A percentile compares a stretch with the other conserved stretches of the same genome.
These are phyloP conservation scores for Sechiopsis laciniata DNA, from an alignment of 306 rosid species.

Conservation along the genomic window DNA sequence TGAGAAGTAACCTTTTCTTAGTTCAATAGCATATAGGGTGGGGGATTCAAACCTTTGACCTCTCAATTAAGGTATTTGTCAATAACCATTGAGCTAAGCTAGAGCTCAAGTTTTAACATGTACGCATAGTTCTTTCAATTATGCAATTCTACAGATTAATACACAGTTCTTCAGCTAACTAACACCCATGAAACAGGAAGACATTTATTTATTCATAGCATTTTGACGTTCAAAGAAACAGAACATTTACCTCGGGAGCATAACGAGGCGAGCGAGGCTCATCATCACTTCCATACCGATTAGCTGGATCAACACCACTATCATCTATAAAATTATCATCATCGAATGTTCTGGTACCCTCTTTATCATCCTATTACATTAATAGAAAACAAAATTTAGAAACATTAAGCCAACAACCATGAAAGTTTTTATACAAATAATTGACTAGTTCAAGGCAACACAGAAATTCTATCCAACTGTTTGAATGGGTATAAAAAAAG, in stretches of 20 bases:
- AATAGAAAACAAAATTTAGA: slow-evolving; percentile 25
- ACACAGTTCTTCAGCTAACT: background rate
- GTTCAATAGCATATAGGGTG: no score
- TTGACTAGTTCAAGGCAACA: background rate
- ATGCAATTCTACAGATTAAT: slow-evolving; percentile 5
- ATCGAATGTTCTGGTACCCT: slow-evolving; percentile 66
- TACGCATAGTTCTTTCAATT: background rate
- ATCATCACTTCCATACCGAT: slow-evolving; percentile 51
- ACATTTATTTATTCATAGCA: background rate
- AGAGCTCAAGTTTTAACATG: background rate
- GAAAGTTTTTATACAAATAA: background rate
- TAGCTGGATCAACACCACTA: slow-evolving; percentile 72
- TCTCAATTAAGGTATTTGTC: no score
- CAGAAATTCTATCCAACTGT: background rate
- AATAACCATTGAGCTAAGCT: no score
- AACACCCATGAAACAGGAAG: background rate
- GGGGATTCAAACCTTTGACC: no score
- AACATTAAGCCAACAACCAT: slow-evolving; percentile 18
- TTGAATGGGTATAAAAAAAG: background rate
- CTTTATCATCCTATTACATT: slow-evolving; percentile 64
- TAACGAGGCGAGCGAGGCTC: slow-evolving; percentile 66
- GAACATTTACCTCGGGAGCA: slow-evolving; percentile 63
- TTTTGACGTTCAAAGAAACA: background rate
- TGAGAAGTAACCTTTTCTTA: no score
- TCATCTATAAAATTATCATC: slow-evolving; percentile 98